Conservation (phyloP, 768 basidiomycete species). For the Mycena olivaceomarginata region DNA sequence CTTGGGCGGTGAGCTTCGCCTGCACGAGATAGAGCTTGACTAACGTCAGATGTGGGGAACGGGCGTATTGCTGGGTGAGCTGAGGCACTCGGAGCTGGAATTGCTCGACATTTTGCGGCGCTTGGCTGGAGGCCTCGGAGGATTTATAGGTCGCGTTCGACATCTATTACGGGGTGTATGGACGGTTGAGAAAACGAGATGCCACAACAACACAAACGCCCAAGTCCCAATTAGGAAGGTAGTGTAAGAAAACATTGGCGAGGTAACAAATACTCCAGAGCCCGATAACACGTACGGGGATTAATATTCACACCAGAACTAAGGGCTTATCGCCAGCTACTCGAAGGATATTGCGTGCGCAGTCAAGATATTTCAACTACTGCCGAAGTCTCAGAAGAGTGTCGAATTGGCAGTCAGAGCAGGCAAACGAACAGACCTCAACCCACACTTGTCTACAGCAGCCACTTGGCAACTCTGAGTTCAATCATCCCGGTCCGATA, state of each 20-base stretch:
- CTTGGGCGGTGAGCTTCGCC: slow-evolving; percentile 46
- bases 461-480: no score
- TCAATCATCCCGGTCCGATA: neutral
- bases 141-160: neutral
- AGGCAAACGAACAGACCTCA: no score
- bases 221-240: slow-evolving; percentile 23
- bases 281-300: no score
- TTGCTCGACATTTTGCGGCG: slow-evolving; percentile 25
- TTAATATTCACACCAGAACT: no score
- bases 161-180: neutral
- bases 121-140: slow-evolving; percentile 22
- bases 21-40: slow-evolving; percentile 50
- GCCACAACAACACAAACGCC: slow-evolving; percentile 17
- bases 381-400: no score
- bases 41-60: slow-evolving; percentile 25
- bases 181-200: no score
- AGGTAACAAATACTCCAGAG: no score
- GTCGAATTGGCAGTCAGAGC: no score
- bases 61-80: neutral
- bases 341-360: no score
- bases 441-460: no score
- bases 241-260: neutral
- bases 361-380: no score
- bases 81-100: slow-evolving; percentile 9
- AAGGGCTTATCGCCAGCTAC: no score